phyloP scores from a whole-genome alignment of 805 yeast genomes.

The Teunomyces kruisii region DNA sequence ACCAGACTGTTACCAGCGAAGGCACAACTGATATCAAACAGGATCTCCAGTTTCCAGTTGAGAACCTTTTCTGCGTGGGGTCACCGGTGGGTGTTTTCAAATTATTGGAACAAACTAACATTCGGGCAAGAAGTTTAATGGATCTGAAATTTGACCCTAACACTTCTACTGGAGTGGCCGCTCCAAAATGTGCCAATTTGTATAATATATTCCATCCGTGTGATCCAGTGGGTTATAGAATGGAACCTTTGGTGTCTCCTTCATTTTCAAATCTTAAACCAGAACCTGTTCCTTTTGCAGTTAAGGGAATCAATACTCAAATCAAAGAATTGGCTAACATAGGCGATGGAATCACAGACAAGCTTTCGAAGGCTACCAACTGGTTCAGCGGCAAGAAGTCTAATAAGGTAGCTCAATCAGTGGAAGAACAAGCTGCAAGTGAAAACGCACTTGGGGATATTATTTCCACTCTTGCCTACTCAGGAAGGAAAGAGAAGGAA shows the following conservation, averaged over 20 bases:
- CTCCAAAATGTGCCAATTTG: slow-evolving; percentile 62
- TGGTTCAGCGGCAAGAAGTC: slow-evolving; percentile 25
- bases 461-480: slow-evolving; percentile 24
- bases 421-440: slow-evolving; percentile 15
- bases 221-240: slow-evolving; percentile 87
- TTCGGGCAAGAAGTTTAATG: slow-evolving; percentile 42
- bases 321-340: slow-evolving; percentile 41
- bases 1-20: slow-evolving; percentile 37
- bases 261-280: slow-evolving; percentile 53
- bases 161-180: slow-evolving; percentile 15
- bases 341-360: slow-evolving; percentile 39
- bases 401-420: slow-evolving; percentile 7
- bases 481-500: slow-evolving; percentile 15
- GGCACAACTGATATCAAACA: slow-evolving; percentile 8
- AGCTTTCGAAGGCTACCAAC: slow-evolving; percentile 34
- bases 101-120: slow-evolving; percentile 61
- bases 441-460: slow-evolving; percentile 46
- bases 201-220: slow-evolving; percentile 88
- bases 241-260: slow-evolving; percentile 76
- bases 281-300: slow-evolving; percentile 55
- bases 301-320: slow-evolving; percentile 46
- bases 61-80: slow-evolving; percentile 77
- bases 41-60: slow-evolving; percentile 64
- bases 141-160: slow-evolving; percentile 19
- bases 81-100: slow-evolving; percentile 90